Conservation (phyloP, 2,329 filamentous ascomycete species). For the Colletotrichum tofieldiae region DNA sequence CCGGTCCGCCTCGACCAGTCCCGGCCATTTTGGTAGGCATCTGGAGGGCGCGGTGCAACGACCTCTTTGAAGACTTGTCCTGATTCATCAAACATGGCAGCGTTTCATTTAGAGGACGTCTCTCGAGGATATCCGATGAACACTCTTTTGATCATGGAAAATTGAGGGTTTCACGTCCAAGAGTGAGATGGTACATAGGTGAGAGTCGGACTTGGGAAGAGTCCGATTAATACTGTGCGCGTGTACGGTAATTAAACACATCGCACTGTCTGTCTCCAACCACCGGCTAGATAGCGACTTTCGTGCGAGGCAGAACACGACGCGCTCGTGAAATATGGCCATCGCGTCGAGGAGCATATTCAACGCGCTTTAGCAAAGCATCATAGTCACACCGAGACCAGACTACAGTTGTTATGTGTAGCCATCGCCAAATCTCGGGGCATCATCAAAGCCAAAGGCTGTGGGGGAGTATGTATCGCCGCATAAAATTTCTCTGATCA, state of each 20-base stretch:
- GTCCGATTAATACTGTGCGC: slow-evolving; percentile 1
- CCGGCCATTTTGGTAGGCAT: slow-evolving; percentile 44
- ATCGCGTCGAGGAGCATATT: not conserved
- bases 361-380: no score
- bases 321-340: no score
- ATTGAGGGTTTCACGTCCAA: not conserved
- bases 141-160: not conserved
- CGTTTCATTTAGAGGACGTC: not conserved
- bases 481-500: slow-evolving; percentile 54
- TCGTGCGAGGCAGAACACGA: not conserved
- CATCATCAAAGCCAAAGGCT: not conserved
- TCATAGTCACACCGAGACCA: not conserved
- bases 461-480: slow-evolving; percentile 47
- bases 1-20: slow-evolving; percentile 56
- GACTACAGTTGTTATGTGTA: not conserved
- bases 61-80: slow-evolving; percentile 58
- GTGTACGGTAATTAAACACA: not conserved
- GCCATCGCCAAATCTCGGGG: not conserved
- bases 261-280: not conserved
- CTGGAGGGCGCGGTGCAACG: slow-evolving; percentile 50
- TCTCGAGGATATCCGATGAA: no score
- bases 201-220: not conserved
- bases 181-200: slow-evolving; percentile 4
- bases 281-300: not conserved
- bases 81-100: slow-evolving; percentile 52